Evolutionary conservation across 2,329 filamentous ascomycete genomes (phyloP), one percentile per base, ranked within the genome.

Genomic region (Clonostachys rosea): DNA sequence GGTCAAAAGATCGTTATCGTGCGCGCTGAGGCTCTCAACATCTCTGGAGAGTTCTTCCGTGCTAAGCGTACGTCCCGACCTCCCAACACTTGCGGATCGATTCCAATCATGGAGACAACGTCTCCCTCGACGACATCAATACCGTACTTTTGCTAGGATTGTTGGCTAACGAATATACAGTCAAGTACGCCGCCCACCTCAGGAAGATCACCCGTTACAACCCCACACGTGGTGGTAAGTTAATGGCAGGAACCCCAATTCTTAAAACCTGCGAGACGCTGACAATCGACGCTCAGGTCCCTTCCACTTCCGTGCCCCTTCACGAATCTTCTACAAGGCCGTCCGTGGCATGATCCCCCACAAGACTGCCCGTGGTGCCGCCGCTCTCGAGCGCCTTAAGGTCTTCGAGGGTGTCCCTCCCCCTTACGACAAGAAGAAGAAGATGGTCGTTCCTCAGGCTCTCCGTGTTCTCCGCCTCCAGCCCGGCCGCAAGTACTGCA

Each of bases 11-110:
- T 99, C 73, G 92, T 97, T 68, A 81, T 99, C 65, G 94, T 99
- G 73, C 90, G 94, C 83, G 95, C 89, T 79, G 94, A 99, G 81
- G 91, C 90, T 67, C 86, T 99, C 75, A 99, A 99, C 87, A 99
- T 99, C 84, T 99, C 94, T 63, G 94, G 94, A 80, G 94, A 97
- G 83, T 99, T 99, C 89, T 99, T 99, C 89, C 91, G 94, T 76
- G 86, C 92, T 64, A 99, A 99, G 88, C 88, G 94, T 99, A 96
- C 77, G 92, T 96, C 68, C 20, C 34, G 50, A 44, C 49, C 50
- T 48, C 51, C 48, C 47, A 30, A 30, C 24, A 30, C 24, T 30
- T 30, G 24, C 24, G 24, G 24, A 30, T 30, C 24, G 24, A 30
- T 30, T 10, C 24, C 24, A 30, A 30, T 30, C 24, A 30, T 30